Evolutionary conservation across 805 yeast genomes (phyloP), one percentile per base, ranked within the genome.

Genomic region (Wickerhamiella azyma): DNA sequence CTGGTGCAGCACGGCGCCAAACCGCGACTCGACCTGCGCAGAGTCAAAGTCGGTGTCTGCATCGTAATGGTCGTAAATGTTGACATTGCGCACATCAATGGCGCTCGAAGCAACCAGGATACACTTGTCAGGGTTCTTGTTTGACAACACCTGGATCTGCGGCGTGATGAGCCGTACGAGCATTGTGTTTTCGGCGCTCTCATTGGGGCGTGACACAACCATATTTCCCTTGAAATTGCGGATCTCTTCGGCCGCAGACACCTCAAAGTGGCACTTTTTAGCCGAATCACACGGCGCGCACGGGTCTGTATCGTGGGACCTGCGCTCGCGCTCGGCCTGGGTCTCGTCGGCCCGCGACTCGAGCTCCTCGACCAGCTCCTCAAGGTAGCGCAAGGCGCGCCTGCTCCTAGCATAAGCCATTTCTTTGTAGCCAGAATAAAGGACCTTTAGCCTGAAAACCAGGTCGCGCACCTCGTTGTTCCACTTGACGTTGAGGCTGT

Each of bases 401-500:
- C 73, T 68, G 11, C 72, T 65, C 48, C 71, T 52, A 36, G 71
- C 71, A 43, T 66, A 67, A 1, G 64, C 52, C 28, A 66, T 61
- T 9, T 74, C 72, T 19, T 66, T 63, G 19, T 75, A 62, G 43
- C 70, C 59, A 9, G 67, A 69, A 28, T 75, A 59, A 39, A 71
- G 64, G 47, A 74, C 73, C 19, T 77, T 58, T 55, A 81, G 84
- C 38, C 76, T 71, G 58, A 74, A 71, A 39, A 85, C 64, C 10
- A 74, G 65, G 55, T 85, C 76, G 47, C 96, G 66, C 9, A 78
- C 71, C 2, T 65, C 58, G 50, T 81, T 78, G 60, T 82, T 80
- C 95, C 96, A 86, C 53, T 77, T 81, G 53, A 86, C 58, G 54
- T 79, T 75, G 60, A 85, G 69, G 47, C 80, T 76, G 53, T 85